Percentiles rank a stretch among this genome's conserved stretches.
These are phyloP conservation scores for Neofusicoccum kwambonambiense DNA, from an alignment of 2,329 filamentous ascomycete species.

Conservation along the genomic window DNA sequence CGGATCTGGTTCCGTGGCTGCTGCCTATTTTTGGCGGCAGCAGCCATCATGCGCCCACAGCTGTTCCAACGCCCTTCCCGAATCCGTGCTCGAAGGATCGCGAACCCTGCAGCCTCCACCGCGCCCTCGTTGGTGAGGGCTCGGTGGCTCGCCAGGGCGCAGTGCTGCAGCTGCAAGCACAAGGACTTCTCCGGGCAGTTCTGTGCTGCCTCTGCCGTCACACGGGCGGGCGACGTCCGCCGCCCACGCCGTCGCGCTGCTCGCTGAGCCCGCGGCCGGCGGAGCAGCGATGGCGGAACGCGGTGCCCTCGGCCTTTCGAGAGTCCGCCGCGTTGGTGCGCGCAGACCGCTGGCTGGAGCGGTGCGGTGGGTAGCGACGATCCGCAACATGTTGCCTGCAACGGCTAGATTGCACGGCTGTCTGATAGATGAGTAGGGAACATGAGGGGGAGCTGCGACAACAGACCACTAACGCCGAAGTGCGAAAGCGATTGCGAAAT, in stretches of 20 bases:
- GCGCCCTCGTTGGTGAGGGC: not conserved
- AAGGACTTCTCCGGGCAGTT: conserved; percentile 13
- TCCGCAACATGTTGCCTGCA: conserved; percentile 7
- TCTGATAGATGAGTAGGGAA: not conserved
- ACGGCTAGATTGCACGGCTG: conserved; percentile 6
- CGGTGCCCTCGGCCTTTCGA: not conserved
- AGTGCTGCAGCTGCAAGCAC: not conserved
- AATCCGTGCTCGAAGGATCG: conserved; percentile 8
- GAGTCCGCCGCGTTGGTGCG: not conserved
- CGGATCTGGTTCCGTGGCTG: conserved; percentile 7
- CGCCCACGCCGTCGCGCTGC: not conserved
- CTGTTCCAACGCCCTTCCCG: conserved; percentile 8
- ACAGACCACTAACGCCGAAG: not conserved
- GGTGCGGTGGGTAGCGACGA: conserved; percentile 1
- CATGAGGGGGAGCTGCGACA: conserved; percentile 6
- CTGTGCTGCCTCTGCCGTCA: not conserved
- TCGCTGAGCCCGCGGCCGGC: not conserved
- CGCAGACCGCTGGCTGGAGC: not conserved
- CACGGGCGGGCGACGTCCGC: not conserved
- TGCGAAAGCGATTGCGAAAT: conserved; percentile 14
- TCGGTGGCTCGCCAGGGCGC: not conserved
- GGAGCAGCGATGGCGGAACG: not conserved
- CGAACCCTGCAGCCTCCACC: not conserved
- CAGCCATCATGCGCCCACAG: conserved; percentile 12
- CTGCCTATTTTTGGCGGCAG: conserved; percentile 15